Percentiles rank a stretch among this genome's conserved stretches.
Conservation (phyloP, 257 asterid species). For the Capsicum baccatum region DNA sequence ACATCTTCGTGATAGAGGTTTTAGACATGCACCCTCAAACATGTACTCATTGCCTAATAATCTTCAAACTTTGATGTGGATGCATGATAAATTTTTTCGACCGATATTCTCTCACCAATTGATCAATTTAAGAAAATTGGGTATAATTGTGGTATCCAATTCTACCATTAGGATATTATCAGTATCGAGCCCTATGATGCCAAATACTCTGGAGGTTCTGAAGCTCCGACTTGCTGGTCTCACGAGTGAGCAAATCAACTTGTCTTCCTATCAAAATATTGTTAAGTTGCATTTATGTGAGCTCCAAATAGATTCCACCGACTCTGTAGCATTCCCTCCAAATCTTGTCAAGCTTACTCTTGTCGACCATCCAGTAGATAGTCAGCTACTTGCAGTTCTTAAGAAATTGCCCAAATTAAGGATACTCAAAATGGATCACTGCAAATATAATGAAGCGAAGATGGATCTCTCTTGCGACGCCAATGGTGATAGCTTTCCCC, state of each 20-base stretch:
- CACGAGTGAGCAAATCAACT: background rate
- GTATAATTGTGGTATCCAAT: background rate
- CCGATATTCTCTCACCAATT: constrained; percentile 14
- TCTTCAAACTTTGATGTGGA: constrained; percentile 28
- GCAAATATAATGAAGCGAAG: background rate
- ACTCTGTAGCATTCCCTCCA: constrained; percentile 22
- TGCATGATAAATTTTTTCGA: background rate
- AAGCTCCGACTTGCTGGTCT: background rate
- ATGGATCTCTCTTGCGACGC: constrained; percentile 13
- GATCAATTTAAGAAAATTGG: constrained; percentile 27
- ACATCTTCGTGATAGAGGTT: background rate
- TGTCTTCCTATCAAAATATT: constrained; percentile 20
- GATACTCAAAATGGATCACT: constrained; percentile 16
- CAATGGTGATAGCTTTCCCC: constrained; percentile 20
- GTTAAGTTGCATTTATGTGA: constrained; percentile 19
- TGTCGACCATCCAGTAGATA: background rate
- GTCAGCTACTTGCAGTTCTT: constrained; percentile 7
- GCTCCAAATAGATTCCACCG: background rate
- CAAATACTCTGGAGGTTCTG: background rate
- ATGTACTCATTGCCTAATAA: constrained; percentile 4
- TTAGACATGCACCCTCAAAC: background rate
- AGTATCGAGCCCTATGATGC: background rate
- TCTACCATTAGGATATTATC: constrained; percentile 18
- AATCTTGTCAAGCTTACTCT: constrained; percentile 33
- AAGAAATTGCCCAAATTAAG: constrained; percentile 27